phyloP scores from a whole-genome alignment of 164 flowering plant genomes.

The Piper betle region DNA sequence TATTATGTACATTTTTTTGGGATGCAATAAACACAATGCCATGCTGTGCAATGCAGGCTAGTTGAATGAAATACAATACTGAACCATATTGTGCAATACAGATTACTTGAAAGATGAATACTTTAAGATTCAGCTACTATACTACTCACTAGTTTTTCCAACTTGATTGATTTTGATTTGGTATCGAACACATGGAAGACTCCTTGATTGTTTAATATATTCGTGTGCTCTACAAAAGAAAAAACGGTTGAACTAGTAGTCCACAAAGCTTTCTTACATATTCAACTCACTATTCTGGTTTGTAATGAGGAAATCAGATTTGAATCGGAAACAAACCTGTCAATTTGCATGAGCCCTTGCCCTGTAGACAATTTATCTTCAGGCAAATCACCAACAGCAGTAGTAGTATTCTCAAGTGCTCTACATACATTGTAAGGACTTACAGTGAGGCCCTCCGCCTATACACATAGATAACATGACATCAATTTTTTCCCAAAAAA shows the following conservation, averaged over 20 bases:
- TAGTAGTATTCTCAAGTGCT: conserved; percentile 80
- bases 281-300: background rate
- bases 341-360: conserved; percentile 94
- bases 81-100: background rate
- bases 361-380: conserved; percentile 87
- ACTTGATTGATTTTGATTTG: conserved; percentile 50
- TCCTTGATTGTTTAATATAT: conserved; percentile 37
- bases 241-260: background rate
- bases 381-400: conserved; percentile 51
- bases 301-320: background rate
- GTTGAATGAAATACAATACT: background rate
- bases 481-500: background rate
- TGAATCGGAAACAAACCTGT: conserved; percentile 44
- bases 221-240: conserved; percentile 61
- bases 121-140: background rate
- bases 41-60: too few relatives aligned
- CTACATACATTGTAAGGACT: conserved; percentile 80
- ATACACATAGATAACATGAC: conserved; percentile 6
- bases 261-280: background rate
- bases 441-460: conserved; percentile 82
- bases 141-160: conserved; percentile 61
- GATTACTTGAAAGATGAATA: background rate
- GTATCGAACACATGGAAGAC: conserved; percentile 58
- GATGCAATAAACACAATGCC: too few relatives aligned
- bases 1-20: too few relatives aligned